A percentile compares a stretch with the other conserved stretches of the same genome.
Evolutionary conservation across 2,329 filamentous ascomycete genomes (phyloP).

Genomic region (Sporothrix mexicana): DNA sequence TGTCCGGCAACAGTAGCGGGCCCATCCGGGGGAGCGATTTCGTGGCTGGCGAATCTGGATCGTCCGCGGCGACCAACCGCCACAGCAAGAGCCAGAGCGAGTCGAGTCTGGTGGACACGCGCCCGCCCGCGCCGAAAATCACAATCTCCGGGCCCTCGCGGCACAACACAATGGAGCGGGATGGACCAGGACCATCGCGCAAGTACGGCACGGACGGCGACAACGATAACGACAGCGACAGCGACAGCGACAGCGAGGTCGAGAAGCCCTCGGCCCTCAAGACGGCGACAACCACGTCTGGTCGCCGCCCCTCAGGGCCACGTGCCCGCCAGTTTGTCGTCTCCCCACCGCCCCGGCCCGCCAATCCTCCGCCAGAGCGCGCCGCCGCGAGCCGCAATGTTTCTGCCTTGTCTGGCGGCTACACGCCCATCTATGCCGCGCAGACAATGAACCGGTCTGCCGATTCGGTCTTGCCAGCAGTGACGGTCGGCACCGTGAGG

Average conservation of each 20-base stretch:
- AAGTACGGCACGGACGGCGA: neutral
- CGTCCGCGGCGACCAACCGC: neutral
- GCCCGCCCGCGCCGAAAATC: neutral
- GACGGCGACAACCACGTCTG: neutral
- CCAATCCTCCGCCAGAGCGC: neutral
- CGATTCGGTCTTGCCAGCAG: neutral
- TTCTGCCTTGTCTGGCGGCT: neutral
- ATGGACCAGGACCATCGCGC: neutral
- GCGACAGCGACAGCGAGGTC: neutral
- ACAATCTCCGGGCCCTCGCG: constrained; percentile 17
- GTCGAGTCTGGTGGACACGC: neutral
- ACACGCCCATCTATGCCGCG: neutral
- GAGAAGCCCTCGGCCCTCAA: neutral
- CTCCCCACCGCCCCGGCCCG: neutral
- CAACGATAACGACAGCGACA: neutral
- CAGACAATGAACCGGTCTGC: neutral
- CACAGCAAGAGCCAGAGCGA: constrained; percentile 28
- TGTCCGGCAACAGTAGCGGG: neutral
- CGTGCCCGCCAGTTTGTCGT: neutral
- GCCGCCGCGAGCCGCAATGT: neutral
- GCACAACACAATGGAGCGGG: neutral
- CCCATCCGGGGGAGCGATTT: neutral
- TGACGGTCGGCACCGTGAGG: neutral
- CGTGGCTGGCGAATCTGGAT: neutral
- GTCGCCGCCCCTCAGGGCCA: neutral